These are phyloP conservation scores for Coniochaeta sp. DNA, from an alignment of 2,329 filamentous ascomycete species.

Conservation along the genomic window DNA sequence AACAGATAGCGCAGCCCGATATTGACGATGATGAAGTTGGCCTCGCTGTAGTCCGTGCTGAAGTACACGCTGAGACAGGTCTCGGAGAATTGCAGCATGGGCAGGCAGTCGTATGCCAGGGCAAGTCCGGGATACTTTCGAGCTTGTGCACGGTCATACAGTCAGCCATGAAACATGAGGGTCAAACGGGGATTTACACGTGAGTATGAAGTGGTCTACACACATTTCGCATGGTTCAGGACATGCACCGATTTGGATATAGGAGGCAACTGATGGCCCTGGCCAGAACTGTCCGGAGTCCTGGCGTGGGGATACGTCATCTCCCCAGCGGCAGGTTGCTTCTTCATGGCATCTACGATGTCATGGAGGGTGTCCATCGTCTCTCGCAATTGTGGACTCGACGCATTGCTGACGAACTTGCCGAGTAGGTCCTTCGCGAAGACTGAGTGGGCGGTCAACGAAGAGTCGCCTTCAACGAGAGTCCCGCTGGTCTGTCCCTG, in stretches of 20 bases:
- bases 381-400: constrained; percentile 25
- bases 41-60: constrained; percentile 39
- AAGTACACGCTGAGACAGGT: constrained; percentile 34
- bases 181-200: neutral
- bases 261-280: neutral
- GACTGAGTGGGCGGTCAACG: constrained; percentile 35
- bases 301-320: constrained; percentile 17
- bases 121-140: constrained; percentile 35
- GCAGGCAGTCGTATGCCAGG: no score
- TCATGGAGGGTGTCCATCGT: constrained; percentile 26
- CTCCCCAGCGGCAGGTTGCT: constrained; percentile 17
- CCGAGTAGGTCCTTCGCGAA: constrained; percentile 39
- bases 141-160: constrained; percentile 25
- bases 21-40: constrained; percentile 43
- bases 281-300: no score
- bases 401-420: constrained; percentile 24
- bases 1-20: constrained; percentile 42
- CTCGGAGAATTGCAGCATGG: no score
- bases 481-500: constrained; percentile 15
- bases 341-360: constrained; percentile 19
- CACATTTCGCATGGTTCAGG: constrained; percentile 38
- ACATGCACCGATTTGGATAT: constrained; percentile 19
- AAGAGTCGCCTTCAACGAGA: constrained; percentile 36
- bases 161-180: constrained; percentile 1
- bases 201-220: constrained; percentile 26